A percentile compares a stretch with the other conserved stretches of the same genome.
phyloP scores from a whole-genome alignment of 352 stramenopile species.

The Phytophthora foliorum region DNA sequence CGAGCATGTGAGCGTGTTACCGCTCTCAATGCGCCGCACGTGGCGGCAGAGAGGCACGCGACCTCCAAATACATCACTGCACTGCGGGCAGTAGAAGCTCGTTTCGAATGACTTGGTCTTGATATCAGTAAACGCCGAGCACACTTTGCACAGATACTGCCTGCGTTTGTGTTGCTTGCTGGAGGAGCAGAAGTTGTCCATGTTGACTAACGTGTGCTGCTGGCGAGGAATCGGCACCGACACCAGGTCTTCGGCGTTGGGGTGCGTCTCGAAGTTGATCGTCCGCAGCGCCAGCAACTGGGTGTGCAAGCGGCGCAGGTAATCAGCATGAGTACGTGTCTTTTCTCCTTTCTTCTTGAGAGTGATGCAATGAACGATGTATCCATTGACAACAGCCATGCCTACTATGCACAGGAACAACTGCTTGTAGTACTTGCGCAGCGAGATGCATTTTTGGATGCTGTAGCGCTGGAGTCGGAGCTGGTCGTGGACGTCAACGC shows the following conservation, averaged over 20 bases:
- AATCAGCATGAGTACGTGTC: constrained; percentile 14
- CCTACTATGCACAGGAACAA: constrained; percentile 33
- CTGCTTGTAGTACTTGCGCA: constrained; percentile 37
- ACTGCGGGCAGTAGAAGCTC: constrained; percentile 10
- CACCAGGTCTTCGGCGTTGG: constrained; percentile 25
- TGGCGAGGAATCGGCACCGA: constrained; percentile 1
- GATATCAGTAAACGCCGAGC: constrained; percentile 17
- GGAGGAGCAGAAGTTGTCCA: constrained; percentile 4
- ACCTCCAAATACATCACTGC: too few species aligned
- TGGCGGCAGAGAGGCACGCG: constrained; percentile 4
- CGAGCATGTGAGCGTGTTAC: constrained; percentile 8
- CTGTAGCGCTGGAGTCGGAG: constrained; percentile 23
- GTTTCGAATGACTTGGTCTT: constrained; percentile 21
- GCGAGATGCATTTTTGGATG: constrained; percentile 21
- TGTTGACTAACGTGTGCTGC: constrained; percentile 15
- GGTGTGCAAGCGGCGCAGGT: constrained; percentile 23
- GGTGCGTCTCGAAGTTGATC: constrained; percentile 15
- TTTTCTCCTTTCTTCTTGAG: constrained; percentile 2
- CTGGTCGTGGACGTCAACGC: constrained; percentile 23
- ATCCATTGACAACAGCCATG: constrained; percentile 25
- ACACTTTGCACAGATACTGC: constrained; percentile 34
- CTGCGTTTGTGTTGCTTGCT: constrained; percentile 17
- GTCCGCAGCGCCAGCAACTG: constrained; percentile 5
- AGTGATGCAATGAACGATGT: constrained; percentile 17
- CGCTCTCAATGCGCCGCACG: not conserved